phyloP scores from a whole-genome alignment of 1,284 basidiomycete species.

The Cryptococcus floricola region DNA sequence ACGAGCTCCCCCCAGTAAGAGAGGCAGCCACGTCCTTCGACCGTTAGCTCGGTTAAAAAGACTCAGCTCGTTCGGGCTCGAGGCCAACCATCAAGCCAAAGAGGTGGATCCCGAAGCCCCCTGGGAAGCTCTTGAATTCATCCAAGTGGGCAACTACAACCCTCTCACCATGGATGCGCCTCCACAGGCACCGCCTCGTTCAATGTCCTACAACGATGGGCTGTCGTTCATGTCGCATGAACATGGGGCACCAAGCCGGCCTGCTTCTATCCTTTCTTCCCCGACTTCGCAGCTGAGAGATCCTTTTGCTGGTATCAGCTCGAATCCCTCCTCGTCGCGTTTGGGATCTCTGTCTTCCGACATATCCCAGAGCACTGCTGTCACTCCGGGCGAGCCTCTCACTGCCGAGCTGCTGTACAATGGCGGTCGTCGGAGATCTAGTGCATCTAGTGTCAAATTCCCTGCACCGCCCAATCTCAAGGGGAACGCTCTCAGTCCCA shows the following conservation, averaged over 20 bases:
- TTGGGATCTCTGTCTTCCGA: no score
- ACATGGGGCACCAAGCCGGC: no score
- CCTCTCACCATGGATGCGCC: background rate
- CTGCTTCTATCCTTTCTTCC: no score
- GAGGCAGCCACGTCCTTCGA: background rate
- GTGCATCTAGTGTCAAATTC: background rate
- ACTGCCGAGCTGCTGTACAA: conserved; percentile 15
- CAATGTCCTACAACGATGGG: no score
- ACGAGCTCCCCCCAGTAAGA: background rate
- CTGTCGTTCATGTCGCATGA: no score
- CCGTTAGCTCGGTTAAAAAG: conserved; percentile 9
- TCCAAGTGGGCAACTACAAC: conserved; percentile 17
- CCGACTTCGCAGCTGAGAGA: no score
- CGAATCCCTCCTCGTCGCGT: no score
- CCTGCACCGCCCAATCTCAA: background rate
- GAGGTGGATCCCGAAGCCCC: conserved; percentile 25
- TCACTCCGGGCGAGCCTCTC: conserved; percentile 2
- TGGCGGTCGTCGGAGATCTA: background rate
- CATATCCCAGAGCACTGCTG: no score
- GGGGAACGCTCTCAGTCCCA: conserved; percentile 11
- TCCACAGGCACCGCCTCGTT: background rate
- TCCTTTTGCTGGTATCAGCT: no score
- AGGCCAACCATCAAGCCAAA: background rate
- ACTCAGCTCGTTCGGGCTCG: background rate
- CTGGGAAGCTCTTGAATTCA: conserved; percentile 40